These are phyloP conservation scores for Fistulina hepatica DNA, from an alignment of 1,284 basidiomycete genomes.

Conservation along the genomic window DNA sequence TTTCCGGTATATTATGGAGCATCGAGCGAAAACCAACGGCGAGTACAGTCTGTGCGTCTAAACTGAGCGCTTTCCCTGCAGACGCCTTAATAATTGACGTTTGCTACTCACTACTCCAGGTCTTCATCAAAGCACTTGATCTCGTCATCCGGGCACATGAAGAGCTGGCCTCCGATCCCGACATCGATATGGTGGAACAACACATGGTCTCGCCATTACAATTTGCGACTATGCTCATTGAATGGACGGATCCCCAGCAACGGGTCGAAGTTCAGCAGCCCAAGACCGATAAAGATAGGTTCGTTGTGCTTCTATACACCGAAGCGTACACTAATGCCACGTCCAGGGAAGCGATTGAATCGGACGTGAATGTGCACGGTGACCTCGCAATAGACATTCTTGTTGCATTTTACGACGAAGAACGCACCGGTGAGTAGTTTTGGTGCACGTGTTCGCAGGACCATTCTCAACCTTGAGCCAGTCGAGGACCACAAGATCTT, in stretches of 20 bases:
- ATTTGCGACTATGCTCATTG: slow-evolving; percentile 76
- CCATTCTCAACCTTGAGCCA: slow-evolving; percentile 20
- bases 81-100: too few relatives aligned
- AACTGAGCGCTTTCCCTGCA: background rate
- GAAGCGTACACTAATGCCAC: slow-evolving; percentile 2
- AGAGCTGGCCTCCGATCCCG: too few relatives aligned
- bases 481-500: slow-evolving; percentile 76
- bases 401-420: slow-evolving; percentile 47
- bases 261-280: slow-evolving; percentile 44
- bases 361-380: slow-evolving; percentile 55
- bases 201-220: slow-evolving; percentile 76
- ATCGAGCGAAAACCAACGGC: slow-evolving; percentile 66
- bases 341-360: slow-evolving; percentile 23
- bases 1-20: slow-evolving; percentile 92
- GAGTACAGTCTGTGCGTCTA: slow-evolving; percentile 59
- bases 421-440: slow-evolving; percentile 21
- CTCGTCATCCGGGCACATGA: slow-evolving; percentile 60
- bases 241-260: slow-evolving; percentile 91
- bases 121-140: slow-evolving; percentile 69
- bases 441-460: slow-evolving; percentile 1
- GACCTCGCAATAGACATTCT: slow-evolving; percentile 73
- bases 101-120: slow-evolving; percentile 31
- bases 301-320: background rate
- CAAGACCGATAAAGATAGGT: too few relatives aligned
- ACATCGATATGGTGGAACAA: slow-evolving; percentile 62